These are phyloP conservation scores for Oenanthe javanica DNA, from an alignment of 140 eudicot species.

Conservation along the genomic window DNA sequence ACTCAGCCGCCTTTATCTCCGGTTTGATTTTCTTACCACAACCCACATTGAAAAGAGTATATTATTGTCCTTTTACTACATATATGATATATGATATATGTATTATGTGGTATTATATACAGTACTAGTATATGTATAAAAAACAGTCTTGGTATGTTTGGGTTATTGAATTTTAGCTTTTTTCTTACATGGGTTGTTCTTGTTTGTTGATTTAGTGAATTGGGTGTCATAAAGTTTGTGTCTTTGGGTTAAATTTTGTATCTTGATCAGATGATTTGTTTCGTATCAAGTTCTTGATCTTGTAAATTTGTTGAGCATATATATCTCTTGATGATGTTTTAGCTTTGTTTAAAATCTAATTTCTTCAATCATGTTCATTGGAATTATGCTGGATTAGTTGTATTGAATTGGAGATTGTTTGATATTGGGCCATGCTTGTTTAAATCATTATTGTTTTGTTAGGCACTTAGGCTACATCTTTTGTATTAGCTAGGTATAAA, in stretches of 20 bases:
- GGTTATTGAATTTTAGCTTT: conserved; percentile 12
- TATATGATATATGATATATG: not conserved
- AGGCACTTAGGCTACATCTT: conserved; percentile 4
- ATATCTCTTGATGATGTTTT: not conserved
- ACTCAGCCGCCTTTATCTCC: conserved; percentile 16
- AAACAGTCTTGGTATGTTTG: not conserved
- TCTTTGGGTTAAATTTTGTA: not conserved
- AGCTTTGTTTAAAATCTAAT: not conserved
- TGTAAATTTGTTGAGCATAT: not conserved
- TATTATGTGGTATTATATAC: not conserved
- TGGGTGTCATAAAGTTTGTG: conserved; percentile 21
- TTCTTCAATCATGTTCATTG: not conserved
- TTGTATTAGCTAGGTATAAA: conserved; percentile 18
- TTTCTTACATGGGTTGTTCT: conserved; percentile 23
- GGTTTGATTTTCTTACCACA: not conserved
- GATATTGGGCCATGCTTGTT: not conserved
- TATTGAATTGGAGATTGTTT: conserved; percentile 3
- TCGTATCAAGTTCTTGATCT: not conserved
- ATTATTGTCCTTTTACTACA: not conserved
- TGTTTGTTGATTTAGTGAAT: conserved; percentile 16
- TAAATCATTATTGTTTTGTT: not conserved
- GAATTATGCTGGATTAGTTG: not conserved
- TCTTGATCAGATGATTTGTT: not conserved
- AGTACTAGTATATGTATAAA: too few species aligned
- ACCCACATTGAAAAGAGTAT: not conserved